A percentile compares a stretch with the other conserved stretches of the same genome.
Conservation (phyloP, 1,139 yeast genomes). For the Saccharomyces hybrid region DNA sequence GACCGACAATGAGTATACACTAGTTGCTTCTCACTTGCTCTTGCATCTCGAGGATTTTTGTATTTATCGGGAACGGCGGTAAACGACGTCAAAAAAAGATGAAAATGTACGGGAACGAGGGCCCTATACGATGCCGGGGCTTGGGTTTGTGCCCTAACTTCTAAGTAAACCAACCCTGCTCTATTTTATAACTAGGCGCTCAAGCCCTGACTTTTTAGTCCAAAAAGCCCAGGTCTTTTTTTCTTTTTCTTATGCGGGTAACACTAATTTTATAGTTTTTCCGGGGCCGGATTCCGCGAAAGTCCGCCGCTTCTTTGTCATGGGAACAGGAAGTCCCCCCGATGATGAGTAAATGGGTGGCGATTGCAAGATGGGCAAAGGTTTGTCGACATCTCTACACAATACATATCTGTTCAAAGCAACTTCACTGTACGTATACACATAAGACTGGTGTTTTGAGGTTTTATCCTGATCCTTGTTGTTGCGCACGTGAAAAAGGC, state of each 20-base stretch:
- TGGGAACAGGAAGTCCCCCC: neutral
- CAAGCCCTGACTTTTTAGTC: neutral
- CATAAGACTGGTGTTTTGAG: neutral
- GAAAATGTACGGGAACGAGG: neutral
- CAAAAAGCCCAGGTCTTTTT: too few relatives aligned
- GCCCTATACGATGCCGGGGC: neutral
- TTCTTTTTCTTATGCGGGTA: too few relatives aligned
- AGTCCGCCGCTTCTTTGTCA: neutral
- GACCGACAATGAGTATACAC: neutral
- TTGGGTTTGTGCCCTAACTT: neutral
- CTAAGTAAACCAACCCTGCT: too few relatives aligned
- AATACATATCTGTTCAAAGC: neutral
- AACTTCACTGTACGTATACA: neutral
- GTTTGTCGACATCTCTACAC: neutral
- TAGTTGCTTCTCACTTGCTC: neutral
- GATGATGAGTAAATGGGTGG: neutral
- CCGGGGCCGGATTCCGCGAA: neutral
- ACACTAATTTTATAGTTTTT: too few relatives aligned
- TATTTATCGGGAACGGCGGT: neutral
- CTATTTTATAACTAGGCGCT: neutral
- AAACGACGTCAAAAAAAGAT: neutral
- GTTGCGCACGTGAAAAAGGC: neutral
- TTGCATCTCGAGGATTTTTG: neutral
- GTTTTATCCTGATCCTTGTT: neutral
- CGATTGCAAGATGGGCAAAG: neutral